A percentile compares a stretch with the other conserved stretches of the same genome.
Evolutionary conservation across 1,139 yeast species (phyloP).

Genomic region (Pichia sp.): DNA sequence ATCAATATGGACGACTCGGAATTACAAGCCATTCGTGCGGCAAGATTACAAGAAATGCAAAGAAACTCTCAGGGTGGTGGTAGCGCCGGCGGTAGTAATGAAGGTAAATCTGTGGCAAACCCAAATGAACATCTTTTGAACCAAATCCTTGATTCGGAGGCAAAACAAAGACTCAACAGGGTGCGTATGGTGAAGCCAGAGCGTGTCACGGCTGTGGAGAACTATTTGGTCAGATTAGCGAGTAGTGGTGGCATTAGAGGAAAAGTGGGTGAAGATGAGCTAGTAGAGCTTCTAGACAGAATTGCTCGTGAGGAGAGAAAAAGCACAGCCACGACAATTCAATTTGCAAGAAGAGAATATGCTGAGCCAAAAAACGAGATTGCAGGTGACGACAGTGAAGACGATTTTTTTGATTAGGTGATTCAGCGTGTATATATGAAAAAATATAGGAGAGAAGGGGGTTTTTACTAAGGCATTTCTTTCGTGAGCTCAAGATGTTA

Average conservation of each 20-base stretch:
- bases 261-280: slow-evolving; percentile 68
- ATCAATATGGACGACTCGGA: slow-evolving; percentile 81
- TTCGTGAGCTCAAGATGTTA: too few relatives aligned
- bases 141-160: slow-evolving; percentile 59
- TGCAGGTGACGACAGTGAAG: slow-evolving; percentile 24
- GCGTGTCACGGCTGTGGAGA: slow-evolving; percentile 85
- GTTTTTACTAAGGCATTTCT: too few relatives aligned
- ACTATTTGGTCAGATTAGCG: slow-evolving; percentile 64
- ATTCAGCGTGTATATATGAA: too few relatives aligned
- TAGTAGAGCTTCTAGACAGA: slow-evolving; percentile 77
- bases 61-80: slow-evolving; percentile 32
- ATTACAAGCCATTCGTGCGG: slow-evolving; percentile 80
- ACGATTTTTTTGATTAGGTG: slow-evolving; percentile 24
- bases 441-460: too few relatives aligned
- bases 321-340: slow-evolving; percentile 53
- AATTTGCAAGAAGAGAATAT: slow-evolving; percentile 36
- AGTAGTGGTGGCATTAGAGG: slow-evolving; percentile 69
- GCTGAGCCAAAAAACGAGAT: too few relatives aligned
- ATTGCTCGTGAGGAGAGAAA: slow-evolving; percentile 71
- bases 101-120: not conserved
- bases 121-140: slow-evolving; percentile 14
- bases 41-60: slow-evolving; percentile 78
- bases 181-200: slow-evolving; percentile 88
- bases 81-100: not conserved
- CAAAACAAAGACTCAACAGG: slow-evolving; percentile 81